phyloP scores from a whole-genome alignment of 352 stramenopile species.

The Pythium graminicola region DNA sequence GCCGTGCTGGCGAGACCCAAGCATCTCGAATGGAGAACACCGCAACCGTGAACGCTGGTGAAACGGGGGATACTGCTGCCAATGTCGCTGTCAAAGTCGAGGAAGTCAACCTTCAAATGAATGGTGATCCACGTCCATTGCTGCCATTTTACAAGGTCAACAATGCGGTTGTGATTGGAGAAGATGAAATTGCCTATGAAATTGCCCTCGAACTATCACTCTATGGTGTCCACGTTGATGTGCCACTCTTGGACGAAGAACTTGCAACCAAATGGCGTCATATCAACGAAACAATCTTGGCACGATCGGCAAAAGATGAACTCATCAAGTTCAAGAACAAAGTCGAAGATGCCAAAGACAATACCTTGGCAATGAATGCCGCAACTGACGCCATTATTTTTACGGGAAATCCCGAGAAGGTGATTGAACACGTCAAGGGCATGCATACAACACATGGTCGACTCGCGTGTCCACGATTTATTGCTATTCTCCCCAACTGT shows the following conservation, averaged over 20 bases:
- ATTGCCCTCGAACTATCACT: constrained; percentile 53
- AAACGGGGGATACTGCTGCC: constrained; percentile 37
- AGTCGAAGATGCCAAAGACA: constrained; percentile 26
- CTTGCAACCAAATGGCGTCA: constrained; percentile 46
- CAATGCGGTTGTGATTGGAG: constrained; percentile 47
- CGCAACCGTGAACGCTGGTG: constrained; percentile 1
- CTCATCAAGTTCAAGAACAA: constrained; percentile 69
- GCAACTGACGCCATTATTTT: constrained; percentile 57
- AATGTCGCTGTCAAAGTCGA: constrained; percentile 59
- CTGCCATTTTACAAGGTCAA: background rate
- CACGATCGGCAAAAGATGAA: constrained; percentile 45
- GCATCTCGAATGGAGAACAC: constrained; percentile 9
- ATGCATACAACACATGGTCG: constrained; percentile 35
- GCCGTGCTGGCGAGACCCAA: constrained; percentile 39
- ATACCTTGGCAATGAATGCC: constrained; percentile 30
- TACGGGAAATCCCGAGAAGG: constrained; percentile 39
- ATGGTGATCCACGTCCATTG: constrained; percentile 8
- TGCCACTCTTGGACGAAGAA: constrained; percentile 53
- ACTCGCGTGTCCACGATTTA: constrained; percentile 39
- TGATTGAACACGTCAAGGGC: constrained; percentile 41
- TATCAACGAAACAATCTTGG: constrained; percentile 51
- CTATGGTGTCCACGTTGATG: constrained; percentile 54
- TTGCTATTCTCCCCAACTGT: constrained; percentile 42
- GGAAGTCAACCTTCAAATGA: constrained; percentile 27
- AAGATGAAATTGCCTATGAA: constrained; percentile 58